These are phyloP conservation scores for Schizonepeta tenuifolia DNA, from an alignment of 257 asterid genomes.

Conservation along the genomic window DNA sequence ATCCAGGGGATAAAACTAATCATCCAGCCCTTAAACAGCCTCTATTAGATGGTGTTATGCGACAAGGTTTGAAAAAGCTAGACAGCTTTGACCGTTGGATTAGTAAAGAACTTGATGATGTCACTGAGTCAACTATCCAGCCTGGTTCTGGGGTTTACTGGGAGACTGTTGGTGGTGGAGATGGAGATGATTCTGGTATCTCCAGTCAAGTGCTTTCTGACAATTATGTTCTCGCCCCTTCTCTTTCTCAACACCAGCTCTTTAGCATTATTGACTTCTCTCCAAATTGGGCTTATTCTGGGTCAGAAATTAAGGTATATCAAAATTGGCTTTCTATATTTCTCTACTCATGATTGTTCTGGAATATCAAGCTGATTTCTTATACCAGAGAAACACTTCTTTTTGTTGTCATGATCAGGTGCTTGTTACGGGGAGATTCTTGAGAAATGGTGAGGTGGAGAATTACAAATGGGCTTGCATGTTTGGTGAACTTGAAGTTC, in stretches of 20 bases:
- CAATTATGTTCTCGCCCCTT: slow-evolving; percentile 69
- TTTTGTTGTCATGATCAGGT: slow-evolving; percentile 51
- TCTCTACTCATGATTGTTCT: slow-evolving; percentile 22
- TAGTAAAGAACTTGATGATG: slow-evolving; percentile 94
- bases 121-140: slow-evolving; percentile 65
- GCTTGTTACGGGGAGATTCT: slow-evolving; percentile 71
- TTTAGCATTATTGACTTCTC: slow-evolving; percentile 85
- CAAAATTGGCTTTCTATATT: slow-evolving; percentile 24
- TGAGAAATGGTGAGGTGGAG: slow-evolving; percentile 57
- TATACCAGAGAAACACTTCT: not conserved
- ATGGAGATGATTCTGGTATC: slow-evolving; percentile 63
- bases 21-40: slow-evolving; percentile 64
- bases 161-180: slow-evolving; percentile 76
- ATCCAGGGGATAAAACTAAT: slow-evolving; percentile 51
- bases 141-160: slow-evolving; percentile 70
- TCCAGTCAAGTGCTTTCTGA: slow-evolving; percentile 62
- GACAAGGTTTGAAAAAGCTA: slow-evolving; percentile 76
- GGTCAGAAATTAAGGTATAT: slow-evolving; percentile 72
- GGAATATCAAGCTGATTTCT: slow-evolving; percentile 21
- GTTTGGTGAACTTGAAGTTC: slow-evolving; percentile 95
- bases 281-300: slow-evolving; percentile 82
- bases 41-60: slow-evolving; percentile 62
- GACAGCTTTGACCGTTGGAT: slow-evolving; percentile 99
- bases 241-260: slow-evolving; percentile 83
- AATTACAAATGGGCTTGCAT: slow-evolving; percentile 88